Conservation (phyloP, 176 grass and related monocot species). For the Phyllostachys edulis region DNA sequence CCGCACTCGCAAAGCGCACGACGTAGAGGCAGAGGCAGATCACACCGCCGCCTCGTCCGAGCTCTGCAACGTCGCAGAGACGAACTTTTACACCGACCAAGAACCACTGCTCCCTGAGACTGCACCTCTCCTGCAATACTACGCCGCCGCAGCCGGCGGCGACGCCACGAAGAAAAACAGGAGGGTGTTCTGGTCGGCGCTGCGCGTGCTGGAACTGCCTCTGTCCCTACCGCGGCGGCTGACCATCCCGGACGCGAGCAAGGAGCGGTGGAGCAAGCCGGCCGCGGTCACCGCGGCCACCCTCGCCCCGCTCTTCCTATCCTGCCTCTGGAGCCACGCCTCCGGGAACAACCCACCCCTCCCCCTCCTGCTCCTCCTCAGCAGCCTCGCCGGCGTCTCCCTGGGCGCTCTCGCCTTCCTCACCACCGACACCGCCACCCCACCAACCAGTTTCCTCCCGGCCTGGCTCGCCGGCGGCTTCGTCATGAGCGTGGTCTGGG, state of each 20-base stretch:
- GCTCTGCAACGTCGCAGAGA: conserved; percentile 1
- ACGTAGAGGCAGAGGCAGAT: not conserved
- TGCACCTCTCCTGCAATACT: conserved; percentile 1
- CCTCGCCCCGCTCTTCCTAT: conserved; percentile 49
- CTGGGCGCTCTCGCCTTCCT: conserved; percentile 35
- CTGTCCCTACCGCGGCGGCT: conserved; percentile 55
- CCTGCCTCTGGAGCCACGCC: conserved; percentile 34
- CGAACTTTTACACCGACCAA: conserved; percentile 8
- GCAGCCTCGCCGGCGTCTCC: conserved; percentile 8
- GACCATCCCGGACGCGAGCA: conserved; percentile 65
- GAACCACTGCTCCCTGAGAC: not conserved
- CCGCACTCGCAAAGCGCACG: conserved; percentile 2
- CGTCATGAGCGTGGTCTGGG: conserved; percentile 64
- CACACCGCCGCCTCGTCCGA: not conserved
- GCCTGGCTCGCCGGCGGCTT: conserved; percentile 65
- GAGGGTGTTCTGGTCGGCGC: not conserved
- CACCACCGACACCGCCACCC: conserved; percentile 38
- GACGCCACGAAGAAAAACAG: not conserved
- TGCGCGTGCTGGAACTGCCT: conserved; percentile 40
- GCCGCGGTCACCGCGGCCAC: conserved; percentile 49
- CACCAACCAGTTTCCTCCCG: conserved; percentile 31
- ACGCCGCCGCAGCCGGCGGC: not conserved
- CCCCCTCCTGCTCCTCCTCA: not conserved
- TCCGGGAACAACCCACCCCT: not conserved
- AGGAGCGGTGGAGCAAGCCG: conserved; percentile 68